Evolutionary conservation across 164 flowering plant genomes (phyloP).

Genomic region (Berberis vulgaris): DNA sequence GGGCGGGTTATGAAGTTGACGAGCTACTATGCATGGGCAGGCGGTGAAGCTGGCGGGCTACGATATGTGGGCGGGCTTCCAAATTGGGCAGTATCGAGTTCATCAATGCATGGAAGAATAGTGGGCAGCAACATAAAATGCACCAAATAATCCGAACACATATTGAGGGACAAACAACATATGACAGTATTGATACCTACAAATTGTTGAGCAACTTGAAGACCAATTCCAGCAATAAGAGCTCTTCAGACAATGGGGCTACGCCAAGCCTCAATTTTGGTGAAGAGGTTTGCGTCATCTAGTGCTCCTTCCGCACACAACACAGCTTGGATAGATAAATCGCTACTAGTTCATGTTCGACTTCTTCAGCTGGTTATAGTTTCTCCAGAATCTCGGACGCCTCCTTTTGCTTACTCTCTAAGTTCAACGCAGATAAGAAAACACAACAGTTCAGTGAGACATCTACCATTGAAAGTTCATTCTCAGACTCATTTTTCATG

Average conservation of each 20-base stretch:
- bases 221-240: conserved; percentile 69
- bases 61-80: too few species aligned
- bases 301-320: conserved; percentile 30
- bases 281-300: conserved; percentile 21
- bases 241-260: conserved; percentile 46
- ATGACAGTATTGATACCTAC: conserved; percentile 90
- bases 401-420: conserved; percentile 41
- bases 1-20: too few species aligned
- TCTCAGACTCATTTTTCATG: background rate
- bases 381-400: conserved; percentile 46
- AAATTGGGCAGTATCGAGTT: too few species aligned
- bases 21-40: too few species aligned
- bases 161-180: conserved; percentile 71
- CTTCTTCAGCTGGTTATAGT: conserved; percentile 59
- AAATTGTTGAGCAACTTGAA: conserved; percentile 86
- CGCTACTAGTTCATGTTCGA: conserved; percentile 46
- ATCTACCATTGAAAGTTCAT: background rate
- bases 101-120: too few species aligned
- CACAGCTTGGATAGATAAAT: conserved; percentile 55
- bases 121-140: too few species aligned
- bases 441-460: background rate
- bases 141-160: conserved; percentile 3
- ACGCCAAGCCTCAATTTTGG: conserved; percentile 36
- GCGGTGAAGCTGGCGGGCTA: too few species aligned
- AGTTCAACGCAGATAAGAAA: conserved; percentile 5